phyloP scores from a whole-genome alignment of 345 rosid genomes.

The Gossypium turneri region DNA sequence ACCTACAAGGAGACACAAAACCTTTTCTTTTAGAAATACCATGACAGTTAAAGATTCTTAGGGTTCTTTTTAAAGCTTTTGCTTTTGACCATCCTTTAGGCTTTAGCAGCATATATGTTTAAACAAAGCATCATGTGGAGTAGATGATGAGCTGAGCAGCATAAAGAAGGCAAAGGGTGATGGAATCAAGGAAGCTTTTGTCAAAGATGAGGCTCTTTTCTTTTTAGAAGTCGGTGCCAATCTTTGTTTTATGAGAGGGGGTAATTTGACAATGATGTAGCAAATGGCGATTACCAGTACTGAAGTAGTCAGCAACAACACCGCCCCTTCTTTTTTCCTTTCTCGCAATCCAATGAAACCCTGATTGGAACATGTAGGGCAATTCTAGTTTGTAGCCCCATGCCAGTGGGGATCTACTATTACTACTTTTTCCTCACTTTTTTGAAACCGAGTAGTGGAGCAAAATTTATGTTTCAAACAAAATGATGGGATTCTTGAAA shows the following conservation, averaged over 20 bases:
- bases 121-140: background rate
- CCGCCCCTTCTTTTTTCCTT: background rate
- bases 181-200: constrained; percentile 10
- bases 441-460: background rate
- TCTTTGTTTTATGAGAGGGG: background rate
- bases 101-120: too few relatives aligned
- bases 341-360: constrained; percentile 1
- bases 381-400: background rate
- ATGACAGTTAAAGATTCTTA: constrained; percentile 12
- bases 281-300: background rate
- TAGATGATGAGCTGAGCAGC: constrained; percentile 13
- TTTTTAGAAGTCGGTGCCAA: background rate
- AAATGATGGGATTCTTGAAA: background rate
- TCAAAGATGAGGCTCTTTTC: constrained; percentile 2
- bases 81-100: constrained; percentile 12
- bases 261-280: constrained; percentile 3
- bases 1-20: background rate
- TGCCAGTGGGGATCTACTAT: constrained; percentile 6
- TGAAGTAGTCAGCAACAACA: constrained; percentile 5
- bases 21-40: background rate
- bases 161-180: background rate
- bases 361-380: constrained; percentile 8
- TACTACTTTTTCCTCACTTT: background rate
- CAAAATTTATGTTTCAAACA: background rate
- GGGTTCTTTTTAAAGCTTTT: background rate